A percentile compares a stretch with the other conserved stretches of the same genome.
These are phyloP conservation scores for Fusarium palustre DNA, from an alignment of 2,329 filamentous ascomycete species.

Conservation along the genomic window DNA sequence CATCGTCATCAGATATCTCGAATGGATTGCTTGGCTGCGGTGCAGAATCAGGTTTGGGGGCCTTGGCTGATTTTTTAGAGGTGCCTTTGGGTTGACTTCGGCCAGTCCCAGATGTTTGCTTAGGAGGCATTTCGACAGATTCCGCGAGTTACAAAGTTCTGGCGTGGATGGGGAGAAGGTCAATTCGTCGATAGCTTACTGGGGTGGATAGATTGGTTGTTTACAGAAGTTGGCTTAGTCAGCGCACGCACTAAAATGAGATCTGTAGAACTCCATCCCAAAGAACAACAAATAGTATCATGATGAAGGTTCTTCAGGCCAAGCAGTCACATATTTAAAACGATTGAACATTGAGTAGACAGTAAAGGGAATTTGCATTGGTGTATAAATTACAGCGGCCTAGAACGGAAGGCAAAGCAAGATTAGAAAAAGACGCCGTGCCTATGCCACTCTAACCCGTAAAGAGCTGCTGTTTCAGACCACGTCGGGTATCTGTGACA, in stretches of 20 bases:
- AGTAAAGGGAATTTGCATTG: slow-evolving; percentile 66
- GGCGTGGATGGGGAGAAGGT: not conserved
- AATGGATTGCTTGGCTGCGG: slow-evolving; percentile 53
- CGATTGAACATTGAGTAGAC: slow-evolving; percentile 3
- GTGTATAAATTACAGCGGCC: slow-evolving; percentile 73
- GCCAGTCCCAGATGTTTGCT: slow-evolving; percentile 51
- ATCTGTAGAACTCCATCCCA: not conserved
- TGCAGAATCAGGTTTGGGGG: slow-evolving; percentile 42
- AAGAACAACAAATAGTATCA: not conserved
- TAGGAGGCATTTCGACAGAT: slow-evolving; percentile 56
- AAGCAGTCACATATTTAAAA: not conserved
- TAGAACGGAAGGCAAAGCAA: slow-evolving; percentile 61
- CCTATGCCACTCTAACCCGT: slow-evolving; percentile 63
- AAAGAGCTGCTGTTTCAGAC: slow-evolving; percentile 58
- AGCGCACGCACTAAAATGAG: not conserved
- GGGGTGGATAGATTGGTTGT: not conserved
- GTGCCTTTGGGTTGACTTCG: slow-evolving; percentile 54
- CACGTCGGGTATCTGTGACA: slow-evolving; percentile 55
- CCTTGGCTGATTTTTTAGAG: slow-evolving; percentile 41
- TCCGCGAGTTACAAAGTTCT: not conserved
- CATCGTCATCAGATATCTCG: slow-evolving; percentile 51
- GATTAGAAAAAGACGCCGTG: slow-evolving; percentile 59
- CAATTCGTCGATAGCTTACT: not conserved
- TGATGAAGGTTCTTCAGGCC: not conserved
- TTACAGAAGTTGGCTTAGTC: slow-evolving; percentile 25